These are phyloP conservation scores for Eucalyptus sp. DNA, from an alignment of 345 rosid species.

Conservation along the genomic window DNA sequence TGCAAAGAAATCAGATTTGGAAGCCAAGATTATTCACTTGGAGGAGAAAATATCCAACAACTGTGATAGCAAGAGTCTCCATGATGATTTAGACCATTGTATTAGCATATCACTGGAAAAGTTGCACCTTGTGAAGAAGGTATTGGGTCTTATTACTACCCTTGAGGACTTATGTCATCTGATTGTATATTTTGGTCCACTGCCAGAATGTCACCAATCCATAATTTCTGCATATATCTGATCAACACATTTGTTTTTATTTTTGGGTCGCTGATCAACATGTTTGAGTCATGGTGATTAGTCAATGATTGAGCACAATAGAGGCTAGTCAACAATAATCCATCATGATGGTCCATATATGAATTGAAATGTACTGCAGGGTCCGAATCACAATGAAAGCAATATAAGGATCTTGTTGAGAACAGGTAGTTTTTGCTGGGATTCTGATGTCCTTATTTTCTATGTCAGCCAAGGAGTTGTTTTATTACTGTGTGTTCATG, in stretches of 20 bases:
- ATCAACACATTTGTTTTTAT: background rate
- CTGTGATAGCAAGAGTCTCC: conserved; percentile 10
- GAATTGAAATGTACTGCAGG: background rate
- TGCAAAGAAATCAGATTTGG: conserved; percentile 27
- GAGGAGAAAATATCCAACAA: conserved; percentile 29
- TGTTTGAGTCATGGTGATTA: background rate
- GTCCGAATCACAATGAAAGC: background rate
- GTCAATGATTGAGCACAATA: background rate
- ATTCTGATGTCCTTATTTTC: background rate
- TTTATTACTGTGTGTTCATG: background rate
- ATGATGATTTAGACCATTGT: conserved; percentile 21
- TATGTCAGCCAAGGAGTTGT: background rate
- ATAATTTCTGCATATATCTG: background rate
- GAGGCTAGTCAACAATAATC: background rate
- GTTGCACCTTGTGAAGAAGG: conserved; percentile 56
- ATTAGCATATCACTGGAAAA: conserved; percentile 22
- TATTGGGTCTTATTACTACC: background rate
- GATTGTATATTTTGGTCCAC: background rate
- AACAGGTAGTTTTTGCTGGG: background rate
- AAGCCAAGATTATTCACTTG: conserved; percentile 29
- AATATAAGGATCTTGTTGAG: background rate
- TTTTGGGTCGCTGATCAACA: too few relatives aligned
- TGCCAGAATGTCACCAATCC: background rate
- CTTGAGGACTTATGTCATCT: background rate
- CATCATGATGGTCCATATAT: background rate